These are phyloP conservation scores for Citrullus colocynthis DNA, from an alignment of 306 rosid species.

Conservation along the genomic window DNA sequence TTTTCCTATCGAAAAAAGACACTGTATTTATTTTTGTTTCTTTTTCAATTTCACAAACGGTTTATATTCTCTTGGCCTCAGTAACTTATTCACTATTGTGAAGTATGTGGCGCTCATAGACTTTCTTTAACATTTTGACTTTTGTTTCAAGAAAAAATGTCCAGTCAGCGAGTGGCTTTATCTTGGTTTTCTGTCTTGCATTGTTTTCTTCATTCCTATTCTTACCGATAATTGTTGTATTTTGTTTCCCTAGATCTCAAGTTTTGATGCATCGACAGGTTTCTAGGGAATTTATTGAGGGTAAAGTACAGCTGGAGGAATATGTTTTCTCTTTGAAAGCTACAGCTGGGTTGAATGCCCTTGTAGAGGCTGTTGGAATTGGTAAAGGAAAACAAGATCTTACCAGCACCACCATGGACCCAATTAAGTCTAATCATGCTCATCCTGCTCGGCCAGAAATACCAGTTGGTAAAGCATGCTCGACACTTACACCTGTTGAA, in stretches of 20 bases:
- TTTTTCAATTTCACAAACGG: not conserved
- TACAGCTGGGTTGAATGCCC: slow-evolving; percentile 51
- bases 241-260: not conserved
- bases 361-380: slow-evolving; percentile 65
- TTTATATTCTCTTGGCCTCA: not conserved
- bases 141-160: not conserved
- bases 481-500: slow-evolving; percentile 49
- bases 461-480: slow-evolving; percentile 75
- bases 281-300: slow-evolving; percentile 49
- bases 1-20: not conserved
- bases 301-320: slow-evolving; percentile 59
- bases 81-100: not conserved
- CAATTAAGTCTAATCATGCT: slow-evolving; percentile 38
- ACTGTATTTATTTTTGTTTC: not conserved
- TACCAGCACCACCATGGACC: slow-evolving; percentile 41
- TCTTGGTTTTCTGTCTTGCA: not conserved
- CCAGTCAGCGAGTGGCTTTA: not conserved
- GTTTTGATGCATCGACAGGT: slow-evolving; percentile 38
- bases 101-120: not conserved
- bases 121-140: not conserved
- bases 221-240: not conserved
- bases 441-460: slow-evolving; percentile 56
- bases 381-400: slow-evolving; percentile 87
- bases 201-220: not conserved
- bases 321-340: slow-evolving; percentile 50